These are phyloP conservation scores for Lentinula detonsa DNA, from an alignment of 768 basidiomycete genomes.

Conservation along the genomic window DNA sequence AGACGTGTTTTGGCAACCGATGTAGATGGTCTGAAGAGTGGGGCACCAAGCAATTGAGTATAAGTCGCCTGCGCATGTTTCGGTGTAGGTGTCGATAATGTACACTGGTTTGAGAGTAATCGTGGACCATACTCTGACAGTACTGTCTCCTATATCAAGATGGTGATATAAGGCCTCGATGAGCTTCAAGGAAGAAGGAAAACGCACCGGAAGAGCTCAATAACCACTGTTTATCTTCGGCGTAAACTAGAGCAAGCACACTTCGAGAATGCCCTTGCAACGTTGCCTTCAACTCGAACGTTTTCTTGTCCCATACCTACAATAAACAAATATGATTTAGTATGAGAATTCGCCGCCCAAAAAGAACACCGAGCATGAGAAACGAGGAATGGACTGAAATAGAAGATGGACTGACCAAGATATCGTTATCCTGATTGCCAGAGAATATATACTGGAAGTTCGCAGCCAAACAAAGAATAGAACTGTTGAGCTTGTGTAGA, in stretches of 20 bases:
- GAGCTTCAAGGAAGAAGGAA: neutral
- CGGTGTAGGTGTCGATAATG: slow-evolving; percentile 70
- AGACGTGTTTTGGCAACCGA: slow-evolving; percentile 92
- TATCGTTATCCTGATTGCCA: slow-evolving; percentile 73
- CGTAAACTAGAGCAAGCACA: slow-evolving; percentile 74
- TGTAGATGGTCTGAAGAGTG: slow-evolving; percentile 61
- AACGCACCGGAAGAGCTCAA: slow-evolving; percentile 82
- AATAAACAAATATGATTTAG: neutral
- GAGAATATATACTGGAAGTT: slow-evolving; percentile 72
- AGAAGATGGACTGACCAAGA: slow-evolving; percentile 47
- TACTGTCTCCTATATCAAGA: slow-evolving; percentile 66
- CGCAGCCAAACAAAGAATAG: slow-evolving; percentile 71
- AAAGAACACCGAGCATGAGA: neutral
- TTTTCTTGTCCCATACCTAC: slow-evolving; percentile 82
- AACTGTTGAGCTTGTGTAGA: slow-evolving; percentile 61
- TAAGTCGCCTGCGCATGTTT: slow-evolving; percentile 80
- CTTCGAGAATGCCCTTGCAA: slow-evolving; percentile 81
- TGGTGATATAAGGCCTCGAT: slow-evolving; percentile 2
- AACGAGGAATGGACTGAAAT: neutral
- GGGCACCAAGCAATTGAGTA: slow-evolving; percentile 82
- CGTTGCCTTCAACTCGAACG: slow-evolving; percentile 61
- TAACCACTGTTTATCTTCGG: slow-evolving; percentile 72
- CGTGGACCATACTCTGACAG: slow-evolving; percentile 85
- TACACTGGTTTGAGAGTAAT: slow-evolving; percentile 59
- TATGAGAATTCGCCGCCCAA: neutral